Percentiles rank a stretch among this genome's conserved stretches.
Evolutionary conservation across 306 rosid species (phyloP).

Genomic region (Gleditsia sinensis): DNA sequence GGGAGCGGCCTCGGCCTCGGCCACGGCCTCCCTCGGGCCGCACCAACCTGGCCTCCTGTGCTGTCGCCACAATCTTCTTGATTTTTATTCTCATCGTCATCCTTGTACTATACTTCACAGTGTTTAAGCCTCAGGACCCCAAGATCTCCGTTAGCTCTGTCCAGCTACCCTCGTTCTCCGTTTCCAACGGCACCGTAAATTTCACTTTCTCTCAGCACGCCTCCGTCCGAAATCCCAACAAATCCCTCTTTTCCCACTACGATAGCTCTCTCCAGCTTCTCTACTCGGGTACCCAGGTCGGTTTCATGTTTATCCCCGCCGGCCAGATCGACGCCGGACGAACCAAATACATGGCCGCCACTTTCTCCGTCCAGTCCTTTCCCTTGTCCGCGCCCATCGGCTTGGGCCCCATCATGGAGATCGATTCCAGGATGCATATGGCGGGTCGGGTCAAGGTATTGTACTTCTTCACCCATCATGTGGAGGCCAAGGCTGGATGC

Average conservation of each 20-base stretch:
- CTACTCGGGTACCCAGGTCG: conserved; percentile 61
- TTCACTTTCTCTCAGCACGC: conserved; percentile 72
- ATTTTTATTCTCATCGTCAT: conserved; percentile 52
- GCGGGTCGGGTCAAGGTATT: conserved; percentile 67
- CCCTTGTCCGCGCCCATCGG: conserved; percentile 42
- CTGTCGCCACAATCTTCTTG: conserved; percentile 63
- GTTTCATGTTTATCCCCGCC: conserved; percentile 79
- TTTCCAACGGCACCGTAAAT: conserved; percentile 58
- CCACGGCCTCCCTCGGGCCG: conserved; percentile 56
- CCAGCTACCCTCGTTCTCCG: conserved; percentile 67
- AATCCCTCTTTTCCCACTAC: conserved; percentile 58
- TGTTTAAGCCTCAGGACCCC: conserved; percentile 64
- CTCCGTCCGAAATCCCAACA: conserved; percentile 62
- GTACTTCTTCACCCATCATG: conserved; percentile 63
- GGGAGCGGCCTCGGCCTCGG: conserved; percentile 57
- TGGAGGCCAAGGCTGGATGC: conserved; percentile 48
- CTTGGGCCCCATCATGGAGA: conserved; percentile 50
- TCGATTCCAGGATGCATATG: conserved; percentile 61
- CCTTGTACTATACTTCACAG: conserved; percentile 63
- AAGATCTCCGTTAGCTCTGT: conserved; percentile 60
- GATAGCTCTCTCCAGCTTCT: conserved; percentile 67
- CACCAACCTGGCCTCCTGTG: conserved; percentile 66
- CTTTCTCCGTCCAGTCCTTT: conserved; percentile 58
- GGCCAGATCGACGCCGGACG: conserved; percentile 56
- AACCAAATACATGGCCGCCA: conserved; percentile 70